phyloP scores from a whole-genome alignment of 441 rosid genomes.

The Populus trichocarpa region DNA sequence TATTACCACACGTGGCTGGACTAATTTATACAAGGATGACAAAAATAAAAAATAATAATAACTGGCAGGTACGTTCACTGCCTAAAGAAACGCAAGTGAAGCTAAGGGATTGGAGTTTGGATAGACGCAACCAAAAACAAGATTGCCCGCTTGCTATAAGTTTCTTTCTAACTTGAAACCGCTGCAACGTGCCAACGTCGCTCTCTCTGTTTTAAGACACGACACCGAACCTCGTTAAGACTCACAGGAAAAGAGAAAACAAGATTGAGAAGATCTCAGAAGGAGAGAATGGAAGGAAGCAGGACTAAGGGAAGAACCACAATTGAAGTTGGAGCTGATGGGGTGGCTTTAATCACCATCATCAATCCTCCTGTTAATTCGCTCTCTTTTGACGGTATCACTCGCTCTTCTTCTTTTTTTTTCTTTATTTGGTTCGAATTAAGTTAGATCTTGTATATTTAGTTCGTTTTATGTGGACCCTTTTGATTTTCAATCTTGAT shows the following conservation, averaged over 20 bases:
- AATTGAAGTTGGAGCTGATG: slow-evolving; percentile 83
- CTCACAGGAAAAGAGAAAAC: background rate
- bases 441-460: background rate
- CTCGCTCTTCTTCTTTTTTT: background rate
- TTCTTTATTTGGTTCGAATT: background rate
- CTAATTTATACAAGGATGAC: too few species aligned
- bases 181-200: too few species aligned
- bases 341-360: slow-evolving; percentile 85
- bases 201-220: too few species aligned
- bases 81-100: too few species aligned
- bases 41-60: too few species aligned
- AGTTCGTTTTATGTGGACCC: background rate
- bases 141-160: too few species aligned
- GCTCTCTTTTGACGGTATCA: slow-evolving; percentile 76
- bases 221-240: too few species aligned
- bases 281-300: slow-evolving; percentile 35
- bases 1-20: too few species aligned
- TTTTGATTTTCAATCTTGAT: background rate
- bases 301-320: slow-evolving; percentile 55
- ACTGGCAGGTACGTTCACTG: too few species aligned
- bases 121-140: too few species aligned
- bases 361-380: slow-evolving; percentile 94
- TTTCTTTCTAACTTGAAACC: too few species aligned
- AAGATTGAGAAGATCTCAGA: background rate
- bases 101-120: too few species aligned